Evolutionary conservation across 805 yeast species (phyloP).

Genomic region (Blastobotrys robertii): DNA sequence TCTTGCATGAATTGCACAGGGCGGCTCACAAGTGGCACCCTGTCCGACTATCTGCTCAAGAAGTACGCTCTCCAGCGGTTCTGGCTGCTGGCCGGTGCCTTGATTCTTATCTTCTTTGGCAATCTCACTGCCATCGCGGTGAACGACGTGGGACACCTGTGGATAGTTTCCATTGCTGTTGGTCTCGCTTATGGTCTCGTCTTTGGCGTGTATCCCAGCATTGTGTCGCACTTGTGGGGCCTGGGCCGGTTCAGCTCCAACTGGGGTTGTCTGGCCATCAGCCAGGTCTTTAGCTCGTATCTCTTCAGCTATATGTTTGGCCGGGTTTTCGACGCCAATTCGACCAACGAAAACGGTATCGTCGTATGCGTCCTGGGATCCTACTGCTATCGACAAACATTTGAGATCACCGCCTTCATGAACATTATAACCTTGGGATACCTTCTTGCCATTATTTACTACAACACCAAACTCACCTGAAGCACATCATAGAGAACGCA

Average conservation of each 20-base stretch:
- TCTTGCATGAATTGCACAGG: slow-evolving; percentile 61
- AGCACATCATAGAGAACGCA: no score
- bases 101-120: slow-evolving; percentile 37
- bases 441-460: background rate
- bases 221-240: slow-evolving; percentile 63
- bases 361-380: slow-evolving; percentile 11
- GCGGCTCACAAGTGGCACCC: slow-evolving; percentile 49
- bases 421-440: slow-evolving; percentile 4
- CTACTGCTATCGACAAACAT: slow-evolving; percentile 15
- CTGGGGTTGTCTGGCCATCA: slow-evolving; percentile 61
- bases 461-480: no score
- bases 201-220: slow-evolving; percentile 62
- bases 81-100: slow-evolving; percentile 48
- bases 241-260: slow-evolving; percentile 54
- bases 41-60: slow-evolving; percentile 49
- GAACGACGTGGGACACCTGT: slow-evolving; percentile 30
- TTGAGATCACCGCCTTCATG: slow-evolving; percentile 8
- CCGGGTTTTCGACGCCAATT: slow-evolving; percentile 44
- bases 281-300: slow-evolving; percentile 55
- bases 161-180: slow-evolving; percentile 42
- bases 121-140: slow-evolving; percentile 38
- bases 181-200: slow-evolving; percentile 68
- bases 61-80: slow-evolving; percentile 39
- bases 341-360: slow-evolving; percentile 6
- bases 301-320: slow-evolving; percentile 56